Conservation (phyloP, 108 stramenopile genomes). For the Conticribra guillardii region DNA sequence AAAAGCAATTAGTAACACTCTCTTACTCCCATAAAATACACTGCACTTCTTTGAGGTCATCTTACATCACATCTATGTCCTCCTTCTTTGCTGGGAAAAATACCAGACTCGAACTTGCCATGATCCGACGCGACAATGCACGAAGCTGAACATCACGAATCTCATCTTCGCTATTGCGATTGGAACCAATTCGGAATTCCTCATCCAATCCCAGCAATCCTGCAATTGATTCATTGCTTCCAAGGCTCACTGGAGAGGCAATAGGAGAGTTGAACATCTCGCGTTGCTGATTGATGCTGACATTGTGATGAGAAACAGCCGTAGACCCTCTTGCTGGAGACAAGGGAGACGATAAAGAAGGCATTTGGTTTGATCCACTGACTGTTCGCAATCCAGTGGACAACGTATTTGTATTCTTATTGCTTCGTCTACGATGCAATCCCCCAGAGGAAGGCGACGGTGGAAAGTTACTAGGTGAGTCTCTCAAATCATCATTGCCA, state of each 20-base stretch:
- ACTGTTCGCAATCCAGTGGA: too few relatives aligned
- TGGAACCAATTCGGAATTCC: slow-evolving; percentile 36
- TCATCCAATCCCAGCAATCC: slow-evolving; percentile 43
- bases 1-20: neutral
- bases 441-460: neutral
- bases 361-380: neutral
- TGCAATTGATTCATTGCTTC: slow-evolving; percentile 31
- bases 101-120: slow-evolving; percentile 66
- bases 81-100: slow-evolving; percentile 82
- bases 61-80: slow-evolving; percentile 77
- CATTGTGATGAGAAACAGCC: too few relatives aligned
- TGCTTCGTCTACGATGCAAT: slow-evolving; percentile 11
- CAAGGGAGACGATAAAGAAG: too few relatives aligned
- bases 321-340: too few relatives aligned
- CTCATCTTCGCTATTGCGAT: slow-evolving; percentile 49
- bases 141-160: slow-evolving; percentile 77
- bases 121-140: slow-evolving; percentile 77
- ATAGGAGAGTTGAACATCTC: neutral
- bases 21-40: neutral
- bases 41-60: slow-evolving; percentile 2
- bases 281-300: neutral
- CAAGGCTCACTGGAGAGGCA: slow-evolving; percentile 15
- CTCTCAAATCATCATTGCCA: too few relatives aligned
- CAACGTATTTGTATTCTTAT: too few relatives aligned
- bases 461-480: neutral